These are phyloP conservation scores for Gossypium anomalum DNA, from an alignment of 345 rosid species.

Conservation along the genomic window DNA sequence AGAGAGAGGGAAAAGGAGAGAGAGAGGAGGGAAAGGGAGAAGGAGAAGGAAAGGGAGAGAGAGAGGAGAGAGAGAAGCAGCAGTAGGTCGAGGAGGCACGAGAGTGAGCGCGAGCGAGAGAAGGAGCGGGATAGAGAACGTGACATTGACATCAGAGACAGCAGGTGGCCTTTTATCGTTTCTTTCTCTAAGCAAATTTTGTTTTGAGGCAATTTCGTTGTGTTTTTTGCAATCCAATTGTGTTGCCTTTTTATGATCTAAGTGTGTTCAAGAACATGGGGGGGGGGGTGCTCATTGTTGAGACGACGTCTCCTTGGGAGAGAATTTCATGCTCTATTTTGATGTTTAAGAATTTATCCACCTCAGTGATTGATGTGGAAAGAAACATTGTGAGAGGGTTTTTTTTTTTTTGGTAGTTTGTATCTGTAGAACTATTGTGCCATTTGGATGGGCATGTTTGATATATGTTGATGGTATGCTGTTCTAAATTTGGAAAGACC, in stretches of 20 bases:
- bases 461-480: not conserved
- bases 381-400: not conserved
- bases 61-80: conserved; percentile 30
- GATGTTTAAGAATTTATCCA: not conserved
- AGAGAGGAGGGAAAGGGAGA: not conserved
- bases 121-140: conserved; percentile 30
- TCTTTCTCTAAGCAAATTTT: not conserved
- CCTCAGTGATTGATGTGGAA: not conserved
- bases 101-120: conserved; percentile 28
- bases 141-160: conserved; percentile 44
- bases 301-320: not conserved
- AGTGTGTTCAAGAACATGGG: not conserved
- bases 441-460: not conserved
- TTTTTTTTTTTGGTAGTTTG: not conserved
- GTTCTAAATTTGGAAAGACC: not conserved
- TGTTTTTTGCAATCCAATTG: not conserved
- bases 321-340: not conserved
- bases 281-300: not conserved
- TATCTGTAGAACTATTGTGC: not conserved
- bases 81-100: conserved; percentile 40
- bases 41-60: not conserved
- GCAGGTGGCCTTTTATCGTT: conserved; percentile 34
- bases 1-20: conserved; percentile 25
- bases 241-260: not conserved
- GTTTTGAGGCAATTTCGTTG: not conserved